phyloP scores from a whole-genome alignment of 768 basidiomycete species.

The Agrocybe pediades region DNA sequence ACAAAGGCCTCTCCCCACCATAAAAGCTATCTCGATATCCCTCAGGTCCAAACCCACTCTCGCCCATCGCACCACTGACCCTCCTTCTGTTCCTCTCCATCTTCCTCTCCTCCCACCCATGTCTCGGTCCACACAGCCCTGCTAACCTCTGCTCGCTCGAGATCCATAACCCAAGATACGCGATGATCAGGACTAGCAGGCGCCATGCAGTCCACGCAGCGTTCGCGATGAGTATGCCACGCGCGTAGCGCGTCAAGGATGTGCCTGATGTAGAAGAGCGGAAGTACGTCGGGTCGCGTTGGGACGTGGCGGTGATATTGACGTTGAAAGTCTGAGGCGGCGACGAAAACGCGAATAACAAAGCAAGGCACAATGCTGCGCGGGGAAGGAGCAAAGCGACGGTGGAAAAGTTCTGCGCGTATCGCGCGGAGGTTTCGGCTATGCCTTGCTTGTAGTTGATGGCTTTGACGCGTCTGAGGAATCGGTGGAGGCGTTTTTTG shows the following conservation, averaged over 20 bases:
- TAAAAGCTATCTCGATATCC: not conserved
- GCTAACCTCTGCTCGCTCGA: constrained; percentile 76
- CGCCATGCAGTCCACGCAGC: constrained; percentile 83
- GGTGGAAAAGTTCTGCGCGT: constrained; percentile 84
- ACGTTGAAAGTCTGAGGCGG: constrained; percentile 6
- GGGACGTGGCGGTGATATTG: constrained; percentile 8
- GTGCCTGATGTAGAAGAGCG: constrained; percentile 46
- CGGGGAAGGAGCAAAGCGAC: constrained; percentile 83
- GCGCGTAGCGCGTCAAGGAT: constrained; percentile 71
- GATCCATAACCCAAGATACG: constrained; percentile 72
- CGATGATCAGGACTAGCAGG: constrained; percentile 51
- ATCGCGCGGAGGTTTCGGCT: constrained; percentile 84
- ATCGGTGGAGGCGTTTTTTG: no score
- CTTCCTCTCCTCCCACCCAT: constrained; percentile 83
- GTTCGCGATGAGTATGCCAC: constrained; percentile 80
- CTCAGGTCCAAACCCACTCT: not conserved
- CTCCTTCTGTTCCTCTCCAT: constrained; percentile 66
- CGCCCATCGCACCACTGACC: constrained; percentile 23
- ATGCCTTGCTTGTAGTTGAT: constrained; percentile 38
- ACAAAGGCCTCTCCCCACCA: not conserved
- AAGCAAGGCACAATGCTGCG: constrained; percentile 71
- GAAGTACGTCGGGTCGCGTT: constrained; percentile 81
- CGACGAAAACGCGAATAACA: constrained; percentile 51
- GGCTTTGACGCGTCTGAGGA: no score
- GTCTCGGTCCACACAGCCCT: constrained; percentile 83